Conservation (phyloP, 441 rosid genomes). For the Breynia disticha region DNA sequence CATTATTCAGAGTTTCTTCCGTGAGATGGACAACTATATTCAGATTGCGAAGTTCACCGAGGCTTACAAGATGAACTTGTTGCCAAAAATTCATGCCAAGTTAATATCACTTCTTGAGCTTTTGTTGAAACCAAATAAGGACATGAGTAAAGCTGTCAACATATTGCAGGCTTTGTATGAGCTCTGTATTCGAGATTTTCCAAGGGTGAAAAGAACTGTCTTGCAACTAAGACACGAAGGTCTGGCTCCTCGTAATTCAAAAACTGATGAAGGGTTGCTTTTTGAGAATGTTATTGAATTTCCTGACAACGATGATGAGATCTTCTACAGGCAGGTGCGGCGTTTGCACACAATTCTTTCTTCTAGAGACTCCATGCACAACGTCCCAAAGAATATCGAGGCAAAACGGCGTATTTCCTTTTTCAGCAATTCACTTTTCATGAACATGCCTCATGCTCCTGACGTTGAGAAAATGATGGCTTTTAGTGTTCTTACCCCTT, state of each 20-base stretch:
- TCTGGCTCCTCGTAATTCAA: slow-evolving; percentile 42
- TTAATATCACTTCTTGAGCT: slow-evolving; percentile 53
- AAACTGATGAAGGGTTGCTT: slow-evolving; percentile 35
- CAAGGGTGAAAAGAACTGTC: slow-evolving; percentile 33
- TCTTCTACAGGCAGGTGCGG: slow-evolving; percentile 61
- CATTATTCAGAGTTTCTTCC: slow-evolving; percentile 44
- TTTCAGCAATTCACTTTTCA: slow-evolving; percentile 87
- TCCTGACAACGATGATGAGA: slow-evolving; percentile 52
- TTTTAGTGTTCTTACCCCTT: slow-evolving; percentile 82
- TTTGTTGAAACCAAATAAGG: slow-evolving; percentile 37
- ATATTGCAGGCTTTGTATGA: slow-evolving; percentile 78
- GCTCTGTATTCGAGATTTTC: slow-evolving; percentile 59
- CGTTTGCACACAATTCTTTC: slow-evolving; percentile 79
- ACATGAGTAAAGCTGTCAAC: slow-evolving; percentile 55
- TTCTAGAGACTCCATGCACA: slow-evolving; percentile 73
- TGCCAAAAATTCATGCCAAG: slow-evolving; percentile 50
- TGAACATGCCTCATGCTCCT: slow-evolving; percentile 97
- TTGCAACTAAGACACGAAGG: slow-evolving; percentile 52
- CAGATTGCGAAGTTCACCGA: slow-evolving; percentile 50
- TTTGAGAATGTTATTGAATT: slow-evolving; percentile 60
- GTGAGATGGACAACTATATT: slow-evolving; percentile 46
- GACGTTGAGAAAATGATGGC: slow-evolving; percentile 98
- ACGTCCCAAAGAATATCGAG: slow-evolving; percentile 67
- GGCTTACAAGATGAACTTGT: slow-evolving; percentile 42
- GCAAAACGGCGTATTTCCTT: slow-evolving; percentile 87